Conservation (phyloP, 1,139 yeast genomes). For the Lodderomyces theae region DNA sequence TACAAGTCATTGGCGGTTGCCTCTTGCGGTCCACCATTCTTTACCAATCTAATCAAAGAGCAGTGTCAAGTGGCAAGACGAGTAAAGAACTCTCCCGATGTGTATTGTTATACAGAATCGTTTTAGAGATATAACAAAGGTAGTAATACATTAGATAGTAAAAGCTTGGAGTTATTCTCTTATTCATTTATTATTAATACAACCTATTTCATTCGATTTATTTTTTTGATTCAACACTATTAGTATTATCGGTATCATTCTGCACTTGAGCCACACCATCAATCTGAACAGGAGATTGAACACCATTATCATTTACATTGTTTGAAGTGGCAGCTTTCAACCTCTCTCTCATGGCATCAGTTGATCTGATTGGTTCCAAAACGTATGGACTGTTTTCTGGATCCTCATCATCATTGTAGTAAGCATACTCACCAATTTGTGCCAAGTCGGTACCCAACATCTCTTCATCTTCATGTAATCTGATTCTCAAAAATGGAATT, state of each 20-base stretch:
- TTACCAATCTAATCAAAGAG: constrained; percentile 26
- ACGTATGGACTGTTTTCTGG: constrained; percentile 48
- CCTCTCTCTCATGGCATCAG: constrained; percentile 37
- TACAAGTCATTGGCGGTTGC: constrained; percentile 33
- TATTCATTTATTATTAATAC: not conserved
- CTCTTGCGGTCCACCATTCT: constrained; percentile 36
- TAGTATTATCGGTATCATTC: constrained; percentile 22
- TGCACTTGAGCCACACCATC: constrained; percentile 24
- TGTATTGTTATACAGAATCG: constrained; percentile 35
- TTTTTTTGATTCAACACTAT: constrained; percentile 20
- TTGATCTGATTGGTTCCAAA: constrained; percentile 73
- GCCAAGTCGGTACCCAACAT: constrained; percentile 83
- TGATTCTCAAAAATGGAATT: constrained; percentile 77
- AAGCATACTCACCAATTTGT: constrained; percentile 84
- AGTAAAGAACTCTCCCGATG: constrained; percentile 28
- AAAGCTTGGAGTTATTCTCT: too few relatives aligned
- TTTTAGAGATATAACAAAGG: constrained; percentile 19
- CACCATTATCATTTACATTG: constrained; percentile 9
- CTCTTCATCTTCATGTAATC: constrained; percentile 90
- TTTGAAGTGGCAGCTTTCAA: constrained; percentile 25
- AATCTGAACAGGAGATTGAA: constrained; percentile 16
- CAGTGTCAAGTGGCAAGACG: constrained; percentile 29
- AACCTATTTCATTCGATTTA: not conserved
- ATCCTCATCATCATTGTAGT: constrained; percentile 51
- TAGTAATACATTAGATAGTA: not conserved